Evolutionary conservation across 352 stramenopile species (phyloP).

Genomic region (Thalassiosira livingstoniorum): DNA sequence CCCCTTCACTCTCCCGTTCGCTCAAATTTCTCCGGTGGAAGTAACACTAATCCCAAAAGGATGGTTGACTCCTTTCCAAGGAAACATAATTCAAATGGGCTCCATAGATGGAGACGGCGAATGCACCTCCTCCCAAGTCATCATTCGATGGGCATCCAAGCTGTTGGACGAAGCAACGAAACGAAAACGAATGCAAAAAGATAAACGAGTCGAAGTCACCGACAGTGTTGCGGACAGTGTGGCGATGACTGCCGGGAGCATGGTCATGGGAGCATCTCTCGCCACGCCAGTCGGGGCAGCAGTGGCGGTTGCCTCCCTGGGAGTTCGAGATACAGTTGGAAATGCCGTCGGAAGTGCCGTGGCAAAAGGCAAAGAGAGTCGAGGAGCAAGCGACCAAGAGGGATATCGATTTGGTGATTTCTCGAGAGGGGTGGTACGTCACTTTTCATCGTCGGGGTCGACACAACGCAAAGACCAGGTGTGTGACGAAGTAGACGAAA

Average conservation of each 20-base stretch:
- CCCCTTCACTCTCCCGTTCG: background rate
- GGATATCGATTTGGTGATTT: constrained; percentile 43
- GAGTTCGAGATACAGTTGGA: constrained; percentile 9
- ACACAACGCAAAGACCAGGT: background rate
- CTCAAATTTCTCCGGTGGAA: background rate
- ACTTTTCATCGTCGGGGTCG: background rate
- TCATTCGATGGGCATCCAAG: background rate
- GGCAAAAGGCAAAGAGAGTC: constrained; percentile 20
- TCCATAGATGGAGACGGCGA: background rate
- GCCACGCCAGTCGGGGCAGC: background rate
- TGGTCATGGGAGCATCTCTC: constrained; percentile 4
- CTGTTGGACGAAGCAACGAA: background rate
- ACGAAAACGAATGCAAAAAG: background rate
- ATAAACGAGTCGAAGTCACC: constrained; percentile 2
- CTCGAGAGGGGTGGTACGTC: background rate
- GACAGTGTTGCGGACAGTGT: constrained; percentile 9
- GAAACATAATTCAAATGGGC: background rate
- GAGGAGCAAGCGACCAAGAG: constrained; percentile 14
- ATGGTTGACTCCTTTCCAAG: background rate
- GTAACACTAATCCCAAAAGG: background rate
- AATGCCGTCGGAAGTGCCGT: constrained; percentile 12
- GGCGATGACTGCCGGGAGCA: background rate
- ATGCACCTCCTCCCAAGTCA: background rate
- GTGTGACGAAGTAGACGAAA: background rate
- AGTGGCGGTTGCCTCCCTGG: constrained; percentile 6